phyloP scores from a whole-genome alignment of 768 basidiomycete genomes.

The Mycena kentingensis region DNA sequence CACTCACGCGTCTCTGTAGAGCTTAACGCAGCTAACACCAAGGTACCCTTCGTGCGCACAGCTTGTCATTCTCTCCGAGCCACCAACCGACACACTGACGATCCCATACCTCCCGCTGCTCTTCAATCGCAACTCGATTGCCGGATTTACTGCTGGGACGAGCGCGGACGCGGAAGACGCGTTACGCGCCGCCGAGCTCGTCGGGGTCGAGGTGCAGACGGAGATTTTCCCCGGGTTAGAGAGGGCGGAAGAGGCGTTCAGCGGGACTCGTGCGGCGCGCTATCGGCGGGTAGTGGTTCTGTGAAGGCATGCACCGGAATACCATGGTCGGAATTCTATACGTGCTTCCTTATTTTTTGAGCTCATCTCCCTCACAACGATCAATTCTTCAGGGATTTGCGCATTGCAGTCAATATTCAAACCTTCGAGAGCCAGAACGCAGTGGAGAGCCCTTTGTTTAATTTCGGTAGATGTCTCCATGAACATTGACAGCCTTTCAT shows the following conservation, averaged over 20 bases:
- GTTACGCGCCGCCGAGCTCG: slow-evolving; percentile 10
- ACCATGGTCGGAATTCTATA: no score
- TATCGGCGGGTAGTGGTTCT: slow-evolving; percentile 14
- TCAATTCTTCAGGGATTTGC: no score
- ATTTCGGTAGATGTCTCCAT: no score
- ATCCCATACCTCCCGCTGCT: slow-evolving; percentile 16
- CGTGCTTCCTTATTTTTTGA: no score
- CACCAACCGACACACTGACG: slow-evolving; percentile 1
- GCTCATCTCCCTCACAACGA: no score
- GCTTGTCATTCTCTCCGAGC: not conserved
- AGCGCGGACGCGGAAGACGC: slow-evolving; percentile 15
- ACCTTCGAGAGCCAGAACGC: no score
- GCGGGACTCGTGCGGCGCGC: not conserved
- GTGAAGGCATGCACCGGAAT: no score
- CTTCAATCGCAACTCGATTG: slow-evolving; percentile 25
- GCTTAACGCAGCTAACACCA: slow-evolving; percentile 14
- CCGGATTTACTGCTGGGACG: slow-evolving; percentile 25
- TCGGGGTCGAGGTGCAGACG: slow-evolving; percentile 10
- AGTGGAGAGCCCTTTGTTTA: no score
- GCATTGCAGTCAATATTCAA: no score
- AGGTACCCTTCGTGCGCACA: slow-evolving; percentile 22
- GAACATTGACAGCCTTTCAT: no score
- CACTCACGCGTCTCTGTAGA: not conserved
- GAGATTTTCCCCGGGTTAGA: slow-evolving; percentile 15
- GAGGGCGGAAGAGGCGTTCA: slow-evolving; percentile 17